Base-by-base conservation (phyloP, 768 basidiomycete species). In the Macrolepiota dolichaula region DNA sequence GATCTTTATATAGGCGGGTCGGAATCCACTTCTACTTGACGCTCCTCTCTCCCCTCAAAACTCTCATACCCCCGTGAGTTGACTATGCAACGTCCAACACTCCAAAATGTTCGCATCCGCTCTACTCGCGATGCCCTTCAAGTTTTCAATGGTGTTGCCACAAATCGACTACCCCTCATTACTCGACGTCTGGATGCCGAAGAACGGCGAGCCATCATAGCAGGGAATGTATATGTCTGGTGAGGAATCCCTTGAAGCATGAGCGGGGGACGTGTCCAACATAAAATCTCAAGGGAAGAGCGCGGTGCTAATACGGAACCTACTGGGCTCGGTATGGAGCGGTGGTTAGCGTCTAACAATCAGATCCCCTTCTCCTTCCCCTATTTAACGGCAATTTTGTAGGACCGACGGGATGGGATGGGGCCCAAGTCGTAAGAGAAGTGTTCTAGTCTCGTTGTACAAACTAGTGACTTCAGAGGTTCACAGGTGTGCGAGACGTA, bases 171-270 rank as follows among this genome's bases (percentile, higher is more conserved):
- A 46, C 89, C 89, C 51, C 81, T 93, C 69, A 91, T 92, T 69
- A 89, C 88, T 22, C 84, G 91, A 59, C 86, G 91, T 7, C 82
- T 94, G 65, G 91, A 93, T 69, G 88, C 88, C 47, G 90, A 92
- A 70, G 91, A 93, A 71, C 84, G 91, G 44, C 79, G 86, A 51
- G 83, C 83, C 17, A 89, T 94, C 67, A 65, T 79, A 17, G 82
- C 91, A 0, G 91, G 91, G 25, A 90, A 90, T 65, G 89, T 92
- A 24, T 93, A 92, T 66, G 89, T 93, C 63, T 94, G 92, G 79
- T 79, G 59, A 59, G 76, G 67, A n/a, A 36, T 19, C 46, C 37
- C 11, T 55, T 38, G 17, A 19, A 27, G 19, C 38, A n/a, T 22
- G 5, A 22, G n/a, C 32, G 6, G 17, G 15, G 6, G 3, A 32